Evolutionary conservation across 75 land plant genomes (phyloP), one percentile per base, ranked within the genome.

Genomic region (Adiantum capillusveneris): DNA sequence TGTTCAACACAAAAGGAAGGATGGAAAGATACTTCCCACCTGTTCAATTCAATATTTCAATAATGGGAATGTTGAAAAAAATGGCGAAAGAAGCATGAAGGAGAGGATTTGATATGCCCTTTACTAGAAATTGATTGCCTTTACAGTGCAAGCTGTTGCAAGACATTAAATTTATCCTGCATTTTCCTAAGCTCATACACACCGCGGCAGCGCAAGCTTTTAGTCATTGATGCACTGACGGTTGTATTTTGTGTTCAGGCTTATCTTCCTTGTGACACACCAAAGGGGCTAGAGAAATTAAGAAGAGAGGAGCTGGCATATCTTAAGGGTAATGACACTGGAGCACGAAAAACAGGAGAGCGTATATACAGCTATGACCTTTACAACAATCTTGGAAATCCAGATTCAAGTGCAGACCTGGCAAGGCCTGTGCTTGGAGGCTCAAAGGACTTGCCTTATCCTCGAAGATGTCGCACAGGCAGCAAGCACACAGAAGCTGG

Each of bases 301-400:
- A 68, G 87, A 46, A 57, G 55, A n/a, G 53, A 67, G 31, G 90
- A 86, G 65, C 69, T 86, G 1, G 44, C 25, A 6, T 34, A 25
- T 3, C 56, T 80, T n/a, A 62, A 78, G 20, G 87, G 90, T 18
- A 58, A 72, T 44, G 90, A 84, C 2, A 50, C 60, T 17, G 87
- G 87, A 18, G 73, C 65, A 31, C 66, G 90, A 31, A 66, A 80
- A 54, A 1, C 14, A 1, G 44, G 14, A 1, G 87, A 86, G 39
- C 70, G 90, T 41, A 82, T 86, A n/a, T 86, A 86, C 45, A 87
- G 83, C 51, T 86, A 86, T 48, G 90, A 68, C 28, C 55, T 54
- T 0, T 86, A 86, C 58, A 80, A 86, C 60, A 87, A 88, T 53
- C 63, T 88, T 6, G 93, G 93, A 0, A 53, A 81, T 20, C 88